Evolutionary conservation across 1,284 basidiomycete genomes (phyloP).

Genomic region (Cryptococcus sp.): DNA sequence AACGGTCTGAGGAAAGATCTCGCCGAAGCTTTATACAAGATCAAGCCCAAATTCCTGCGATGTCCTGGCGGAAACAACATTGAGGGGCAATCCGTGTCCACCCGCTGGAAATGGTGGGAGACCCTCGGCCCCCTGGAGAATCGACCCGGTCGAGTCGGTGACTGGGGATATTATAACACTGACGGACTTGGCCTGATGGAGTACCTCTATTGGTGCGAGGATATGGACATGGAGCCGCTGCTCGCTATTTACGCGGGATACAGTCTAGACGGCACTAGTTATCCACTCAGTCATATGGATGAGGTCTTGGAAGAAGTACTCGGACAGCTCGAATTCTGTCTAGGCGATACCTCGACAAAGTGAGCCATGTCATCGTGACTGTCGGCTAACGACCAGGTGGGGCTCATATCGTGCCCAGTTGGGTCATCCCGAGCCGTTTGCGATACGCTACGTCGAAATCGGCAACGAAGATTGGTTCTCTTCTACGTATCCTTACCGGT

Average conservation of each 20-base stretch:
- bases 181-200: conserved; percentile 6
- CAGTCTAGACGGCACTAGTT: conserved; percentile 5
- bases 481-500: conserved; percentile 3
- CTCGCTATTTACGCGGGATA: conserved; percentile 6
- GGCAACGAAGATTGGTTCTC: conserved; percentile 8
- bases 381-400: conserved; percentile 1
- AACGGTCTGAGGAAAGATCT: conserved; percentile 7
- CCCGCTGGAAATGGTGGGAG: conserved; percentile 5
- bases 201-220: conserved; percentile 8
- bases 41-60: conserved; percentile 7
- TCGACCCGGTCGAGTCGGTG: conserved; percentile 6
- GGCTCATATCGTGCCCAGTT: conserved; percentile 1
- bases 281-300: conserved; percentile 3
- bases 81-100: conserved; percentile 3
- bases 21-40: conserved; percentile 3
- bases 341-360: conserved; percentile 3
- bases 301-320: conserved; percentile 6
- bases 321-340: conserved; percentile 3
- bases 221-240: conserved; percentile 10
- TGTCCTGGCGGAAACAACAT: conserved; percentile 8
- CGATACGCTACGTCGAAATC: conserved; percentile 5
- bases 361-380: not conserved
- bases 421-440: conserved; percentile 3
- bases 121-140: conserved; percentile 6
- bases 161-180: conserved; percentile 9